These are phyloP conservation scores for Kuraishia ogatae DNA, from an alignment of 805 yeast species.

Conservation along the genomic window DNA sequence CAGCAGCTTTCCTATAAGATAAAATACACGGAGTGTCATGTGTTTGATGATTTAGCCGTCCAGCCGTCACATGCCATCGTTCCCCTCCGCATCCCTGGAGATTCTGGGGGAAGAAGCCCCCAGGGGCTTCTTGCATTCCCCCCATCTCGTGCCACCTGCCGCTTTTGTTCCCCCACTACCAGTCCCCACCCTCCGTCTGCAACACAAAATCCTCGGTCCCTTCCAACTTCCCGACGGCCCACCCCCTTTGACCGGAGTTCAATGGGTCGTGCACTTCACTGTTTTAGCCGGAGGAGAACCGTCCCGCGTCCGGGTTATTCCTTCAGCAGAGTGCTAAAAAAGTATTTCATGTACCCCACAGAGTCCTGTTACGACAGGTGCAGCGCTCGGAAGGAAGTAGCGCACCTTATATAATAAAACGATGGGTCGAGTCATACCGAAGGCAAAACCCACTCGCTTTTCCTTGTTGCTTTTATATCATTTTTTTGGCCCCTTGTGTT, in stretches of 20 bases:
- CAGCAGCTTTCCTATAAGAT: neutral
- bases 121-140: neutral
- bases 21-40: neutral
- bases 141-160: neutral
- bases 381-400: neutral
- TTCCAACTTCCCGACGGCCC: neutral
- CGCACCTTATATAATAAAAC: neutral
- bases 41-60: neutral
- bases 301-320: neutral
- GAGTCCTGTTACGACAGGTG: neutral
- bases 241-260: neutral
- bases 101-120: neutral
- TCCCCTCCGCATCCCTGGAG: neutral
- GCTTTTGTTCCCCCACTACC: neutral
- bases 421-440: neutral
- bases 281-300: neutral
- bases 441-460: neutral
- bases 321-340: neutral
- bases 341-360: neutral
- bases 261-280: neutral
- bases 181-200: too few relatives aligned
- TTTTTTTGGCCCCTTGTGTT: neutral
- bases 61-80: neutral
- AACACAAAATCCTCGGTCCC: too few relatives aligned
- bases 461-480: too few relatives aligned